A percentile compares a stretch with the other conserved stretches of the same genome.
phyloP scores from a whole-genome alignment of 1,139 yeast genomes.

The Nakaseomyces glabratus region DNA sequence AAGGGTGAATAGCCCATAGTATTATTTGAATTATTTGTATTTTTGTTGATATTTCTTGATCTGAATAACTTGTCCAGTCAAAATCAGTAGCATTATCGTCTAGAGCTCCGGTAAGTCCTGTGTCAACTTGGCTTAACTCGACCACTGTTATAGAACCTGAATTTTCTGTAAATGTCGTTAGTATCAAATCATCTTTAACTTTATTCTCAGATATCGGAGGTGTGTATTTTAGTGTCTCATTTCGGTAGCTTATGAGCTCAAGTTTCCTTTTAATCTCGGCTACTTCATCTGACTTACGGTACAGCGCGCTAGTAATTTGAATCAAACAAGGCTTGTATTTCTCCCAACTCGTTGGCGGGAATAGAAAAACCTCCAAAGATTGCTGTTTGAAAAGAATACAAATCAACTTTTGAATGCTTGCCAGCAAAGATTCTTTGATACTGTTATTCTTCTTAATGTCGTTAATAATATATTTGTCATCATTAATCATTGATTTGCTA shows the following conservation, averaged over 20 bases:
- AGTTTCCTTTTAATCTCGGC: conserved; percentile 42
- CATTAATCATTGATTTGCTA: conserved; percentile 31
- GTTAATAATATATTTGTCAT: conserved; percentile 31
- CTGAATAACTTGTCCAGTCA: conserved; percentile 29
- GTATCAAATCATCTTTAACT: conserved; percentile 5
- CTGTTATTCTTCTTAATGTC: conserved; percentile 33
- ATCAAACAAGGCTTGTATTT: conserved; percentile 46
- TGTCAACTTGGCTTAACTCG: conserved; percentile 19
- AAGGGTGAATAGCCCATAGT: conserved; percentile 30
- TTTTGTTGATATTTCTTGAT: conserved; percentile 20
- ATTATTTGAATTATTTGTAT: conserved; percentile 25
- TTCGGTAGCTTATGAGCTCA: conserved; percentile 54
- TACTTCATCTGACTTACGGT: conserved; percentile 21
- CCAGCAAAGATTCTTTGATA: conserved; percentile 24
- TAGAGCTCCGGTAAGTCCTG: conserved; percentile 18
- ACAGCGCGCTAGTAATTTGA: conserved; percentile 32
- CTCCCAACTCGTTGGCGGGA: conserved; percentile 60
- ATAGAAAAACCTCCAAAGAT: conserved; percentile 58
- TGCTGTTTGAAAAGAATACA: conserved; percentile 47
- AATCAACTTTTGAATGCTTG: conserved; percentile 33
- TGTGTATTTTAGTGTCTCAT: conserved; percentile 61
- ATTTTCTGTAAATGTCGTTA: conserved; percentile 6
- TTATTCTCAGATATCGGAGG: conserved; percentile 16
- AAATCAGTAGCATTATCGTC: conserved; percentile 26
- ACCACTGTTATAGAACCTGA: conserved; percentile 8